Evolutionary conservation across 106 monocot species (phyloP).

Genomic region (Acorus calamus): DNA sequence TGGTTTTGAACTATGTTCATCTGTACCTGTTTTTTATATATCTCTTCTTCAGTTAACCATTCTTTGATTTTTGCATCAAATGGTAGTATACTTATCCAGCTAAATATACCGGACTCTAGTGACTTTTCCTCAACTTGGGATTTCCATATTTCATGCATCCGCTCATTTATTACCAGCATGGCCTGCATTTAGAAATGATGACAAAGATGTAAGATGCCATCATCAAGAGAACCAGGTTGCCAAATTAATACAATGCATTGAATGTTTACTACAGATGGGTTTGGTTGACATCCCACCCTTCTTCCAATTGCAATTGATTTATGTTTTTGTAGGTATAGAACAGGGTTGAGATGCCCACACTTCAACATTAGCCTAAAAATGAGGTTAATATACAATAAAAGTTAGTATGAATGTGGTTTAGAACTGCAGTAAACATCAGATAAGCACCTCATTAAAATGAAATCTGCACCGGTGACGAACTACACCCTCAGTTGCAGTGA

Average conservation of each 20-base stretch:
- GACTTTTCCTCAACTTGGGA: constrained; percentile 38
- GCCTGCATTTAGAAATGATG: constrained; percentile 36
- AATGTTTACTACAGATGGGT: no score
- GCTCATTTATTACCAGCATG: constrained; percentile 93
- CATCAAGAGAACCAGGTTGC: background rate
- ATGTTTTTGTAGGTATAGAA: no score
- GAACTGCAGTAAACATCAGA: background rate
- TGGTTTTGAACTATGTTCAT: no score
- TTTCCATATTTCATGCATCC: constrained; percentile 83
- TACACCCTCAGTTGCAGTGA: constrained; percentile 59
- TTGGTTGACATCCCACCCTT: no score
- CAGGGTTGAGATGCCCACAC: no score
- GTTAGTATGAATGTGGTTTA: no score
- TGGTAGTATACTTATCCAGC: constrained; percentile 58
- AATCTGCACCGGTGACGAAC: constrained; percentile 76
- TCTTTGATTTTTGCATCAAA: constrained; percentile 88
- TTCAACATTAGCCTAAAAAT: no score
- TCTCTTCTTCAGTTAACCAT: constrained; percentile 93
- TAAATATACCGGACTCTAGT: constrained; percentile 37
- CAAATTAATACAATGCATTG: no score
- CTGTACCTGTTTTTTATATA: constrained; percentile 57
- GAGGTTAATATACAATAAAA: no score
- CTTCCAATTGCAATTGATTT: no score
- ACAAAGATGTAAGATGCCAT: background rate
- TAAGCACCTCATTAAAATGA: constrained; percentile 86